Evolutionary conservation across 1,284 basidiomycete genomes (phyloP), one percentile per base, ranked within the genome.

Genomic region (Trametes hirsuta): DNA sequence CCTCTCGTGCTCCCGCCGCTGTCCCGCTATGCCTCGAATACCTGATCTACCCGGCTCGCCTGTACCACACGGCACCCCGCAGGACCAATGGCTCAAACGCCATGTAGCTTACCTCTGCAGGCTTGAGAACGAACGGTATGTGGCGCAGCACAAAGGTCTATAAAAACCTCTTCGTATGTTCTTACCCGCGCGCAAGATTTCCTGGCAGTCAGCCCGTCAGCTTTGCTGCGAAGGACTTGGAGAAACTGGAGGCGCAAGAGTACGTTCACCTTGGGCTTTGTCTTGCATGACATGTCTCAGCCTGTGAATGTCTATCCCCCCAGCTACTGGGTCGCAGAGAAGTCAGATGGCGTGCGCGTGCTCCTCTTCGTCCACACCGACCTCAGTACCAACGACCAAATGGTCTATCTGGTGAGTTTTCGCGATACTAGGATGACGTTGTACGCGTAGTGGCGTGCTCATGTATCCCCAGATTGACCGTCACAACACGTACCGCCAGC

Each of bases 311-410:
- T 37, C 46, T 41, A 46, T 54, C 42, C 37, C 45, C 37, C 39
- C 69, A 97, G 95, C 74, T 99, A 93, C 74, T 99, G 97, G 97
- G 97, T 99, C 34, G 98, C 95, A 77, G 97, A 99, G 78, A 99
- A 99, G 80, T 97, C 95, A n/a, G 97, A 99, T 72, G 97, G 97
- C 2, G 78, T 98, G 54, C 87, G 97, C 44, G 94, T 99, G 35
- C 81, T 99, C 45, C 84, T 98, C 48, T 81, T 97, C 61, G 84
- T 99, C 51, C 83, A 90, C 42, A 91, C 94, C 21, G 84, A 94
- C 62, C 75, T 80, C 53, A 79, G 82, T 22, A 75, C 81, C 9
- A 80, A 81, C 40, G 82, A 80, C 30, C 96, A 98, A 75, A 83
- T 84, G 48, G 87, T 93, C 3, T 97, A 88, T 76, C 80, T 97